Evolutionary conservation across 176 grass and related monocot genomes (phyloP), one percentile per base, ranked within the genome.

Genomic region (Aegilops tauschii): DNA sequence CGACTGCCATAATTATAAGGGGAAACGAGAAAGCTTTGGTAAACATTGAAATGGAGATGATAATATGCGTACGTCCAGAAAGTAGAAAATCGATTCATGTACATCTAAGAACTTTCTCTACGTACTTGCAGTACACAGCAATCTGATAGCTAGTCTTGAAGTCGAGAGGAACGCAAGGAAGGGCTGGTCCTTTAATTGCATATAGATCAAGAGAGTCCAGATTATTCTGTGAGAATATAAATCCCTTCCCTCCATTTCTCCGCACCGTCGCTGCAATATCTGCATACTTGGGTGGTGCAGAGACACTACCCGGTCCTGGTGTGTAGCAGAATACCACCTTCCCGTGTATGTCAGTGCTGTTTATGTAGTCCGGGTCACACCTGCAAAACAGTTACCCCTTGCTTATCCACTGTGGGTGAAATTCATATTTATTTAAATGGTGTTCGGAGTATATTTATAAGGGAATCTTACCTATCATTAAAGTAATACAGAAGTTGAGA

Each of bases 191-290:
- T 49, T 49, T 49, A 49, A 14, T 49, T 49, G 45, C 45, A 49
- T 49, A 49, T 49, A 49, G 45, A 49, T 49, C 45, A 49, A 49
- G 45, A 49, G 45, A 49, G 12, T 49, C 45, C 45, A 49, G 45
- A 4, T 73, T 85, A 7, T 77, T 35, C 39, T 81, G 44, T 1
- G 85, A 21, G 54, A 44, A 91, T 28, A 88, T 91, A 1, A 91
- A 28, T 4, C 86, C 89, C 32, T 29, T 69, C 0, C 75, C 89
- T 23, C 85, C 85, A 0, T 70, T 63, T 36, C 40, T 23, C 9
- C 4, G 1, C 18, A 89, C 74, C 3, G 21, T 9, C 3, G 4
- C 7, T 34, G 28, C 45, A 2, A 85, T 18, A 2, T 28, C 9
- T n/a, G 0, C 4, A 7, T 17, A 21, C 3, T 44, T 3, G 20